phyloP scores from a whole-genome alignment of 2,329 filamentous ascomycete genomes.

The Pseudocercospora eumusae region DNA sequence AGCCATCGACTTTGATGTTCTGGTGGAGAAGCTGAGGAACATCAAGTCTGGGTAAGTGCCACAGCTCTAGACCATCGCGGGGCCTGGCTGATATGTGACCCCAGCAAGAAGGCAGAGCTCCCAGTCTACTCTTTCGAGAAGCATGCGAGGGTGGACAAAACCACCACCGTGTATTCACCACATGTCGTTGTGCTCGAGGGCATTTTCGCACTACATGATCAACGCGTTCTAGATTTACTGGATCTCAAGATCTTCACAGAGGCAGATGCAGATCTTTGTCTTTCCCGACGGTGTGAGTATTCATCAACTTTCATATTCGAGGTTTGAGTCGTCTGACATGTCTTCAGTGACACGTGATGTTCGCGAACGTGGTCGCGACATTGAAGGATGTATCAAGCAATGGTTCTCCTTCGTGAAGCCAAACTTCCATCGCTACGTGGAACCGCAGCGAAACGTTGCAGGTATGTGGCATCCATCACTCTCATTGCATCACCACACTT shows the following conservation, averaged over 20 bases:
- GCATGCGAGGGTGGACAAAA: constrained; percentile 76
- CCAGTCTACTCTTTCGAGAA: constrained; percentile 94
- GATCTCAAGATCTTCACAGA: constrained; percentile 99
- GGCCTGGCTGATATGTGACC: background rate
- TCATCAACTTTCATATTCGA: constrained; percentile 63
- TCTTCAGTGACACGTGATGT: constrained; percentile 78
- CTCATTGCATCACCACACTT: constrained; percentile 9
- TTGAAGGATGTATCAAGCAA: constrained; percentile 95
- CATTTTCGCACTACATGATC: constrained; percentile 91
- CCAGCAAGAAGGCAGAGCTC: constrained; percentile 81
- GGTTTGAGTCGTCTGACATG: constrained; percentile 46
- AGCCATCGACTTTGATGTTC: constrained; percentile 89
- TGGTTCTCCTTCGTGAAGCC: constrained; percentile 97
- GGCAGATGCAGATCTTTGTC: constrained; percentile 89
- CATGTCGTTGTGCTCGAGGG: constrained; percentile 95
- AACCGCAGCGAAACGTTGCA: constrained; percentile 85
- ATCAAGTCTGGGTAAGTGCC: constrained; percentile 86
- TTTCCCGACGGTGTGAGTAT: constrained; percentile 77
- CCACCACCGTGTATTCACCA: constrained; percentile 90
- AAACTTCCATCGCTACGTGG: constrained; percentile 91
- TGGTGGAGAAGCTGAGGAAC: constrained; percentile 76
- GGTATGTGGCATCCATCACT: constrained; percentile 51
- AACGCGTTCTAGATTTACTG: constrained; percentile 77
- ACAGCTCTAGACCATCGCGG: background rate
- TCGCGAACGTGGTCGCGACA: constrained; percentile 81